A percentile compares a stretch with the other conserved stretches of the same genome.
Evolutionary conservation across 2,329 filamentous ascomycete species (phyloP).

Genomic region (Trichoderma atrobrunneum): DNA sequence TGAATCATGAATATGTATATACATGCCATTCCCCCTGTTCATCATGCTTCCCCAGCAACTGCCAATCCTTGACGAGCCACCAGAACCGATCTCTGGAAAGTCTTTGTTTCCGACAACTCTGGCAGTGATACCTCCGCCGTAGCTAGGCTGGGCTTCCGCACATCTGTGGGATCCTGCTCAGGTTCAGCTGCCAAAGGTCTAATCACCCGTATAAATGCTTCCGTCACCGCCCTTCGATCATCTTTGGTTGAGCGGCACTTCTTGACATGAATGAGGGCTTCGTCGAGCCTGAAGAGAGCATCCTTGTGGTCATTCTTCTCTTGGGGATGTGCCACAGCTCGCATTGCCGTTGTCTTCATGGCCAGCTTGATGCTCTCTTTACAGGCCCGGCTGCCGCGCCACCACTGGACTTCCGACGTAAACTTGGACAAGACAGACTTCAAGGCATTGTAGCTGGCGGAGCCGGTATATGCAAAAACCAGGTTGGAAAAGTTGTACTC

Average conservation of each 20-base stretch:
- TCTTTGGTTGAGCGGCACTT: conserved; percentile 23
- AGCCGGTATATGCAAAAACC: conserved; percentile 34
- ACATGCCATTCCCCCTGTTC: neutral
- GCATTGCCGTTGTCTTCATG: conserved; percentile 34
- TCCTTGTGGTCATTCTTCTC: conserved; percentile 25
- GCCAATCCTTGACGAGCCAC: conserved; percentile 7
- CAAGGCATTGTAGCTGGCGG: conserved; percentile 33
- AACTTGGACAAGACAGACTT: conserved; percentile 33
- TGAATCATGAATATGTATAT: neutral
- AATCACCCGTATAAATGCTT: conserved; percentile 24
- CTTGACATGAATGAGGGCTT: conserved; percentile 28
- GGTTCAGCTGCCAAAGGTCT: neutral
- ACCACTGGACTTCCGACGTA: conserved; percentile 32
- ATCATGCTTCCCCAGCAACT: conserved; percentile 8
- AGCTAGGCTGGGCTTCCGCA: neutral
- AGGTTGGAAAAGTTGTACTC: conserved; percentile 40
- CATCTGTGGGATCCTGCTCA: neutral
- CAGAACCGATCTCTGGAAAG: neutral
- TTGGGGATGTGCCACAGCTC: conserved; percentile 22
- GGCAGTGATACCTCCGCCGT: neutral
- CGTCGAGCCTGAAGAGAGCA: conserved; percentile 26
- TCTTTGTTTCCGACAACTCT: neutral
- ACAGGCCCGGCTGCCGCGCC: conserved; percentile 38
- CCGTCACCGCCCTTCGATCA: conserved; percentile 23
- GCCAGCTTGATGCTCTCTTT: conserved; percentile 39